phyloP scores from a whole-genome alignment of 176 grass and related monocot species.

The Oryza officinalis region DNA sequence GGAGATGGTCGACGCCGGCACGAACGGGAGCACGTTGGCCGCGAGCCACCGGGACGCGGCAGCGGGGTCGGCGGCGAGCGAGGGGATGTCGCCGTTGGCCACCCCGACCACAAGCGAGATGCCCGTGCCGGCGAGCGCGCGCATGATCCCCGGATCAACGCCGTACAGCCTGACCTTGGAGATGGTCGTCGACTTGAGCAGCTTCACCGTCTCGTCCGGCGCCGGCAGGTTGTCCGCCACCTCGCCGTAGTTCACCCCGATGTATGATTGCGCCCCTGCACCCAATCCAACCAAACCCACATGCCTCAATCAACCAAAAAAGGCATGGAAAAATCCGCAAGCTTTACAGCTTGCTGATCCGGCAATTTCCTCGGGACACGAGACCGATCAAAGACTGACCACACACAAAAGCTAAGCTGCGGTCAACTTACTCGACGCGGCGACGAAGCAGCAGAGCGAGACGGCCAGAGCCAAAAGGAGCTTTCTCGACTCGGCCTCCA shows the following conservation, averaged over 20 bases:
- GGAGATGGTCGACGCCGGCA: constrained; percentile 54
- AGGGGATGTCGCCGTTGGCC: constrained; percentile 93
- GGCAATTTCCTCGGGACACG: constrained; percentile 29
- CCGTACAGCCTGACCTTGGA: constrained; percentile 83
- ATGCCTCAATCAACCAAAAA: neutral
- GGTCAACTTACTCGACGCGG: constrained; percentile 49
- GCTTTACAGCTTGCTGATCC: constrained; percentile 31
- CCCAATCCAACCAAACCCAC: neutral
- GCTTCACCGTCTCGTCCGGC: constrained; percentile 55
- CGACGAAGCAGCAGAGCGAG: constrained; percentile 43
- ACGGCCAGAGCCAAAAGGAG: constrained; percentile 18
- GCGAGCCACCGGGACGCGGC: constrained; percentile 72
- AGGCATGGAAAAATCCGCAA: neutral
- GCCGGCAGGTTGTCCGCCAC: constrained; percentile 94
- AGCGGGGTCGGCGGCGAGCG: constrained; percentile 68
- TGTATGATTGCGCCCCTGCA: constrained; percentile 60
- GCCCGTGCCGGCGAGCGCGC: constrained; percentile 64
- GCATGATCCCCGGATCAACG: constrained; percentile 65
- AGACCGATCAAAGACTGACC: neutral
- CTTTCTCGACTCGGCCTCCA: constrained; percentile 24
- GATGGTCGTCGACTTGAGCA: constrained; percentile 80
- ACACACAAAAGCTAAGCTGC: neutral
- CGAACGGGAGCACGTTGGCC: constrained; percentile 79
- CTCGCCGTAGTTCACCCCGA: constrained; percentile 97
- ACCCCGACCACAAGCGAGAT: constrained; percentile 76